These are phyloP conservation scores for Hippophae gyantsensis DNA, from an alignment of 306 rosid species.

Conservation along the genomic window DNA sequence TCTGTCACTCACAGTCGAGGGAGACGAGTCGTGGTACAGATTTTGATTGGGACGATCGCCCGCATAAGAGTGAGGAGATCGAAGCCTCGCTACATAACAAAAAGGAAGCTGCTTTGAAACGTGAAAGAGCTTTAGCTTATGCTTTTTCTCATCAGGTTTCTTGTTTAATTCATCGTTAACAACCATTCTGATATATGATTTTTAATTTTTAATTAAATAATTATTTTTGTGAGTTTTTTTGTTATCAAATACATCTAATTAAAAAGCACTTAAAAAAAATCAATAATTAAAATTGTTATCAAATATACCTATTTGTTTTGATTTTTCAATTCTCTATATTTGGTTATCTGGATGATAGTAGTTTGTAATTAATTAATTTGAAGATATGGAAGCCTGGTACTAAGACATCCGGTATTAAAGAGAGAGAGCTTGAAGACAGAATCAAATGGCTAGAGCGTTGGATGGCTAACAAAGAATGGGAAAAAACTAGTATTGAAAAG, in stretches of 20 bases:
- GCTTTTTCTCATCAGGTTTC: slow-evolving; percentile 30
- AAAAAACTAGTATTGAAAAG: slow-evolving; percentile 4
- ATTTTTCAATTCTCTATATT: background rate
- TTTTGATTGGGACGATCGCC: slow-evolving; percentile 14
- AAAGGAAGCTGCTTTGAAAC: slow-evolving; percentile 26
- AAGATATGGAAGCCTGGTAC: slow-evolving; percentile 23
- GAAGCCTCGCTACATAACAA: slow-evolving; percentile 13
- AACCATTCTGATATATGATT: no score
- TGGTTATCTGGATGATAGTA: no score
- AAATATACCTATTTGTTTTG: background rate
- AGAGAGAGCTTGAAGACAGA: slow-evolving; percentile 27
- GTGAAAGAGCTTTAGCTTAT: slow-evolving; percentile 33
- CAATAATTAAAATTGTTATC: no score
- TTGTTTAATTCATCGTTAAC: background rate
- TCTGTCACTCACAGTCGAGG: slow-evolving; percentile 11
- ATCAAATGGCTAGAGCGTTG: slow-evolving; percentile 29
- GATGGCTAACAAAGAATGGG: slow-evolving; percentile 29
- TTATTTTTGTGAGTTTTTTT: no score
- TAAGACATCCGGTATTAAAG: slow-evolving; percentile 16
- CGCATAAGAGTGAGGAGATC: slow-evolving; percentile 4
- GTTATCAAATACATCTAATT: no score
- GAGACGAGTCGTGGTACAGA: slow-evolving; percentile 6
- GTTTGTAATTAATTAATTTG: background rate
- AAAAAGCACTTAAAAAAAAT: no score
- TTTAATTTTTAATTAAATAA: no score